Evolutionary conservation across 805 yeast species (phyloP), one percentile per base, ranked within the genome.

Genomic region (Aciculoconidium aculeatum): DNA sequence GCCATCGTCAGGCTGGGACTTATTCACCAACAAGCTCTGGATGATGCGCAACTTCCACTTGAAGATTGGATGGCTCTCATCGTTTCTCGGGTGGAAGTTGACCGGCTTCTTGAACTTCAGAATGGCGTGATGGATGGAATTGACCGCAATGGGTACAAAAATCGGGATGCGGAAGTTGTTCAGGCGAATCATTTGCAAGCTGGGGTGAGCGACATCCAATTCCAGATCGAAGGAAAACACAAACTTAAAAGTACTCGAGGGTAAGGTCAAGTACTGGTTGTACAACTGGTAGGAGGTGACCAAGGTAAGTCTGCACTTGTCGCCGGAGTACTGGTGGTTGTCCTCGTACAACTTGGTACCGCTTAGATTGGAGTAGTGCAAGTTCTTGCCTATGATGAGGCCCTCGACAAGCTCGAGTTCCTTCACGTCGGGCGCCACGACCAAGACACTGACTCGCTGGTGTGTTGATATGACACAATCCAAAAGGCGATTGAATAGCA

Each of bases 401-500:
- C 88, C 82, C 51, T 87, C 96, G 5, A 87, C 65, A 25, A 87
- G 57, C 47, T 87, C 94, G 37, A 82, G 50, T 45, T 82, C 92
- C 45, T 80, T 77, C 13, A 78, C 66, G 42, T 66, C 71, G 20
- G 71, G 67, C 0, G 86, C 80, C 3, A 77, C 70, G 7, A 82
- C 61, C 30, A 64, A 39, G 35, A 55, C 20, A 35, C 53, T 40
- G 44, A 43, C 38, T 15, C 41, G 44, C 40, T 54, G 49, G 11
- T 26, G 23, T 9, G 26, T 4, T 7, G 24, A 13, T 41, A 56
- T 33, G 7, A 59, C 37, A 8, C 42, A 23, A 39, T 67, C 68
- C 12, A 74, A 43, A 3, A 80, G 41, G 20, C 63, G 53, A 42
- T 79, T 76, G 37, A 80, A 63, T 25, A 68, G 57, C 35, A 56